These are phyloP conservation scores for Leccinum incarnatum DNA, from an alignment of 768 basidiomycete species.

Conservation along the genomic window DNA sequence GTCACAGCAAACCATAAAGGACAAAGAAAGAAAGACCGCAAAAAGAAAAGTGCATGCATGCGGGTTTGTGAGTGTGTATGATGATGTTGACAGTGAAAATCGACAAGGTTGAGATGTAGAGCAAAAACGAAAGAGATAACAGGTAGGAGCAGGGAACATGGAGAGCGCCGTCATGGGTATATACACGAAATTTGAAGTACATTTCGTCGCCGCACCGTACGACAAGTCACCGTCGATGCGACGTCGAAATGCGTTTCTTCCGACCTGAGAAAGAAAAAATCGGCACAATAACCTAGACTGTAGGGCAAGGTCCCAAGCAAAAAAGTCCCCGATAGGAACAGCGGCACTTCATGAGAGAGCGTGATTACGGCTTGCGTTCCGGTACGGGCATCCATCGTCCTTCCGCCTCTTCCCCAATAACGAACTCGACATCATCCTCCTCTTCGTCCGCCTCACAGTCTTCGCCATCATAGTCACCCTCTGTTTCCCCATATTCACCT, in stretches of 20 bases:
- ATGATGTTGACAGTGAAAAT: not conserved
- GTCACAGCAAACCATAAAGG: not conserved
- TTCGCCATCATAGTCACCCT: conserved; percentile 33
- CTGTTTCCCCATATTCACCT: conserved; percentile 20
- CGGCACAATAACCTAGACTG: conserved; percentile 7
- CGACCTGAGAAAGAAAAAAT: conserved; percentile 10
- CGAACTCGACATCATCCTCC: conserved; percentile 77
- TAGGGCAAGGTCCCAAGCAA: not conserved
- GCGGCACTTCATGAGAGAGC: not conserved
- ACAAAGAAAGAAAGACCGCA: not conserved
- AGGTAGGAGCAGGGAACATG: not conserved
- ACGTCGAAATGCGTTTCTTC: conserved; percentile 16
- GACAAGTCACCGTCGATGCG: conserved; percentile 8
- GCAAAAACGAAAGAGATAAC: conserved; percentile 7
- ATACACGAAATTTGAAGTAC: conserved; percentile 10
- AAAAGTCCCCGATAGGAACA: not conserved
- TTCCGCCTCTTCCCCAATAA: conserved; percentile 52
- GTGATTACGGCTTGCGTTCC: conserved; percentile 27
- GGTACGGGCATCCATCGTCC: conserved; percentile 35
- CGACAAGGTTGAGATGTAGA: conserved; percentile 9
- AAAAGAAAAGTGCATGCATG: conserved; percentile 16
- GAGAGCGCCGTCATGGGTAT: conserved; percentile 15
- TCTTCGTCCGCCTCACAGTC: conserved; percentile 50
- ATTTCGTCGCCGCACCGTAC: conserved; percentile 4
- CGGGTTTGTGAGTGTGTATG: conserved; percentile 2